These are phyloP conservation scores for Tetracladium maxilliforme DNA, from an alignment of 2,329 filamentous ascomycete genomes.

Conservation along the genomic window DNA sequence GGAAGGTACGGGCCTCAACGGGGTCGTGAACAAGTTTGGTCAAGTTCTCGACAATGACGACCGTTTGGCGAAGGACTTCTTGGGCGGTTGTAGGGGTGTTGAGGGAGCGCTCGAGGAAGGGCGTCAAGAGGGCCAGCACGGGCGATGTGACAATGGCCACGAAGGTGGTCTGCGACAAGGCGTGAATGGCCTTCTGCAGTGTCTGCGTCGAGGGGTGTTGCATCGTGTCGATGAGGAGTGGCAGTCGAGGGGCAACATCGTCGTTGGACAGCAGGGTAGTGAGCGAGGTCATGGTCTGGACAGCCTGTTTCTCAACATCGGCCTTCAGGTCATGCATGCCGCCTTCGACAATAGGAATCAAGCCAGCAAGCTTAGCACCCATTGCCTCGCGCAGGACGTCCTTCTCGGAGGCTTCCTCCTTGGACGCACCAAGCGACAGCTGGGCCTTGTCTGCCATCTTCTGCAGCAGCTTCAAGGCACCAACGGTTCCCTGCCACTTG, in stretches of 20 bases:
- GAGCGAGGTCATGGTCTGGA: constrained; percentile 81
- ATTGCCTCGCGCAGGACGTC: constrained; percentile 82
- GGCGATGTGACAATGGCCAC: constrained; percentile 92
- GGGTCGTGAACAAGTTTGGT: constrained; percentile 96
- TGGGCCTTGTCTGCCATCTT: constrained; percentile 93
- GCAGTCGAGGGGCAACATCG: constrained; percentile 84
- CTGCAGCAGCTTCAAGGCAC: constrained; percentile 70
- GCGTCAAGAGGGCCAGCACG: constrained; percentile 85
- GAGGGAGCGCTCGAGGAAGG: constrained; percentile 82
- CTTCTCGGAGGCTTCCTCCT: constrained; percentile 76
- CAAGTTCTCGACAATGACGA: constrained; percentile 93
- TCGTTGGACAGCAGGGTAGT: constrained; percentile 90
- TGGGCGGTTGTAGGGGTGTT: constrained; percentile 85
- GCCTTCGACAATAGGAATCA: constrained; percentile 83
- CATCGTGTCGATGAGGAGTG: constrained; percentile 86
- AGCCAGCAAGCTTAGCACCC: constrained; percentile 69
- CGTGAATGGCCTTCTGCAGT: constrained; percentile 91
- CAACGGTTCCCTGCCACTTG: constrained; percentile 95
- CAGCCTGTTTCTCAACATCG: constrained; percentile 79
- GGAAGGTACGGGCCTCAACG: constrained; percentile 83
- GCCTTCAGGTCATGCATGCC: constrained; percentile 95
- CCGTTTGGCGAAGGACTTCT: constrained; percentile 88
- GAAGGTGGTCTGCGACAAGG: constrained; percentile 94
- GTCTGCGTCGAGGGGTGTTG: constrained; percentile 81
- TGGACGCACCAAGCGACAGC: constrained; percentile 61